A percentile compares a stretch with the other conserved stretches of the same genome.
phyloP scores from a whole-genome alignment of 805 yeast genomes.

The Metschnikowia kofuensis region DNA sequence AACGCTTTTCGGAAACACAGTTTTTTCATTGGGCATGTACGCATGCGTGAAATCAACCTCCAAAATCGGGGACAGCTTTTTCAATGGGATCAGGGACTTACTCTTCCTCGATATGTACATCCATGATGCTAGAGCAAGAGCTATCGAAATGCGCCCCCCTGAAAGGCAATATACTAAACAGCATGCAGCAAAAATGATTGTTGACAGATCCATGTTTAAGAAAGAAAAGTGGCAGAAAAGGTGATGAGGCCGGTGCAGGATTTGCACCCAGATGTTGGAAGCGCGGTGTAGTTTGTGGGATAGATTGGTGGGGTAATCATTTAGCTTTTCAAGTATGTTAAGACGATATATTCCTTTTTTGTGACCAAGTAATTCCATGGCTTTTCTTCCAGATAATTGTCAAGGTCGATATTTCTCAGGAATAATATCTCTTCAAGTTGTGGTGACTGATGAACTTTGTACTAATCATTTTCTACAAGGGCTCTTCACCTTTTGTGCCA shows the following conservation, averaged over 20 bases:
- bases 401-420: too few species aligned
- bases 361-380: too few species aligned
- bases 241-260: conserved; percentile 21
- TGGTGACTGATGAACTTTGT: too few species aligned
- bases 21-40: conserved; percentile 24
- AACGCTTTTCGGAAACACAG: conserved; percentile 14
- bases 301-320: not conserved
- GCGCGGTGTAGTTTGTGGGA: not conserved
- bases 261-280: conserved; percentile 16
- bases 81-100: not conserved
- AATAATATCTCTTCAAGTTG: too few species aligned
- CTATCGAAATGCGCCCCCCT: conserved; percentile 44
- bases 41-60: conserved; percentile 44
- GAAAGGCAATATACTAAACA: conserved; percentile 30
- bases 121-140: conserved; percentile 21
- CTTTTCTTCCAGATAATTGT: too few species aligned
- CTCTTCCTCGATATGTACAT: conserved; percentile 1
- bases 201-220: conserved; percentile 15
- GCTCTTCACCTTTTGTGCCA: too few species aligned
- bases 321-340: conserved; percentile 6
- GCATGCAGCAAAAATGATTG: conserved; percentile 21
- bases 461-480: too few species aligned
- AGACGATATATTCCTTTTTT: not conserved
- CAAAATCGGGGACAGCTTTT: conserved; percentile 32
- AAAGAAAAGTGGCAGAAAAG: conserved; percentile 16